phyloP scores from a whole-genome alignment of 306 rosid species.

The Trichosanthes cucumerina region DNA sequence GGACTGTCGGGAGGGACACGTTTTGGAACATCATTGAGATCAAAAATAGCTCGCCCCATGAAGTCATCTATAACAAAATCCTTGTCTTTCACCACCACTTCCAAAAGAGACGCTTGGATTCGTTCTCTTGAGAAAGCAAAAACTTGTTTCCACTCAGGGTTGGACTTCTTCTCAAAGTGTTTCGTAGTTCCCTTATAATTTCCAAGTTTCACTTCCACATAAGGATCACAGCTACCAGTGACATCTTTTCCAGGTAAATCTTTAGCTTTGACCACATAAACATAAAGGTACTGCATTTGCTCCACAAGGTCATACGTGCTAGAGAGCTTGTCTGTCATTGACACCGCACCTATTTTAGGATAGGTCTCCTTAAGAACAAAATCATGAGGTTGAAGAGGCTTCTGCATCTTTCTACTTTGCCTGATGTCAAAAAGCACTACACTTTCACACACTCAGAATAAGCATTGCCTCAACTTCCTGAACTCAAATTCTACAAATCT shows the following conservation, averaged over 20 bases:
- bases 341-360: constrained; percentile 73
- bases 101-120: constrained; percentile 74
- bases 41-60: constrained; percentile 59
- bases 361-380: constrained; percentile 74
- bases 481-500: not conserved
- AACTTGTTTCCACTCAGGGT: constrained; percentile 74
- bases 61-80: constrained; percentile 68
- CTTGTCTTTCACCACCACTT: constrained; percentile 70
- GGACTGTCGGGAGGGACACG: constrained; percentile 88
- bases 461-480: not conserved
- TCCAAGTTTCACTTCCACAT: constrained; percentile 82
- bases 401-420: constrained; percentile 50
- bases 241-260: constrained; percentile 79
- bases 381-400: constrained; percentile 52
- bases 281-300: constrained; percentile 84
- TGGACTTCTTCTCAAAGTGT: constrained; percentile 73
- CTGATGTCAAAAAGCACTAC: constrained; percentile 1
- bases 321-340: constrained; percentile 60
- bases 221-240: constrained; percentile 81
- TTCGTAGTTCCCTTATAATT: constrained; percentile 67
- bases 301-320: constrained; percentile 86
- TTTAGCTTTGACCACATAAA: constrained; percentile 75
- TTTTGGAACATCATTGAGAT: constrained; percentile 61
- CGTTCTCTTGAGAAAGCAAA: constrained; percentile 82
- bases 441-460: constrained; percentile 2